Evolutionary conservation across 108 stramenopile species (phyloP), one percentile per base, ranked within the genome.

Genomic region (Cyclostephanos tholiformis): DNA sequence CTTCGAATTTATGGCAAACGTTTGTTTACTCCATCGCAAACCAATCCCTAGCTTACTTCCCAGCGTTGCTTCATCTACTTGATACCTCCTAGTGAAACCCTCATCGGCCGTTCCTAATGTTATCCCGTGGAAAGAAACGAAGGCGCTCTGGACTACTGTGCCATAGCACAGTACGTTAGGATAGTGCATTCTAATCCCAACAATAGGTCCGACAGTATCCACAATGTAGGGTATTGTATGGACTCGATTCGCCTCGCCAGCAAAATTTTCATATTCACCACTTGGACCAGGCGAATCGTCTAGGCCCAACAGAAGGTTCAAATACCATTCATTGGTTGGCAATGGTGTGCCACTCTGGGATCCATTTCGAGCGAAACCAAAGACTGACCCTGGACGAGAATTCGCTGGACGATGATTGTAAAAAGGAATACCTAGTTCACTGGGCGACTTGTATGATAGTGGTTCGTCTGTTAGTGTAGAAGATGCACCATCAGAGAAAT

Each of bases 241-340:
- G 0, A 77, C 89, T 58, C 89, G 71, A 48, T 94, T 85, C 16
- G 81, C 49, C 63, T 74, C 79, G 20, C 75, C 72, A 20, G 89
- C 79, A 61, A 86, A 87, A 30, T 77, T 75, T 10, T 72, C 80
- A 72, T 79, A 67, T 41, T 60, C 38, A 49, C 53, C 63, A 50
- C 66, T 65, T 29, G 38, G 22, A 23, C 71, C 65, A 6, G 52
- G 56, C 32, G 48, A n/a, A 9, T 77, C 71, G 19, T 72, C 73
- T 23, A 58, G 62, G n/a, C 85, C 65, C 13, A 91, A 63, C 38
- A 94, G 72, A 1, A 96, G 63, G 59, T 88, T 90, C 68, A 90
- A 88, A 67, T 89, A 94, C 92, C 95, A 94, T 43, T 84, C 76
- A 76, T 91, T 92, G 4, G 95, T 94, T 2, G 95, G 92, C 22